Evolutionary conservation across 106 monocot genomes (phyloP).

Genomic region (Allium cepa): DNA sequence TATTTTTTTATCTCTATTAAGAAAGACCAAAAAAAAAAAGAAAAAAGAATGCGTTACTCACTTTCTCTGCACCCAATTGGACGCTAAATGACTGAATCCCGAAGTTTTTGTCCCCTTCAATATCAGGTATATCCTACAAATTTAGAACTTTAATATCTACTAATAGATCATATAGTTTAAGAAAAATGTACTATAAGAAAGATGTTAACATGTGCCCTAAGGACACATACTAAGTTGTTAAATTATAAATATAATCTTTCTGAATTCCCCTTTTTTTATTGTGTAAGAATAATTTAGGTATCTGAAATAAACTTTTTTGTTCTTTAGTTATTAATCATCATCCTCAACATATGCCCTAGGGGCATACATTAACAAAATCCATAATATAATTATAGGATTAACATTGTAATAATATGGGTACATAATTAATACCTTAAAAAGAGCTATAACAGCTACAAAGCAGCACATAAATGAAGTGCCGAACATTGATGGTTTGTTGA

Average conservation of each 20-base stretch:
- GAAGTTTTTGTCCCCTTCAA: constrained; percentile 44
- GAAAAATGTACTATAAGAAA: too few species aligned
- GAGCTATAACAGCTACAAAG: constrained; percentile 56
- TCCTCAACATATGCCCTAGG: too few species aligned
- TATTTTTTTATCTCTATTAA: background rate
- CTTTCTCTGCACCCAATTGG: constrained; percentile 37
- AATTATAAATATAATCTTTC: too few species aligned
- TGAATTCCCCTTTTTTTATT: too few species aligned
- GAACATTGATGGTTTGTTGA: constrained; percentile 30
- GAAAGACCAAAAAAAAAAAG: background rate
- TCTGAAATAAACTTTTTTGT: too few species aligned
- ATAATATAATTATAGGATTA: background rate
- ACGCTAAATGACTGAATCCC: constrained; percentile 57
- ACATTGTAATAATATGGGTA: background rate
- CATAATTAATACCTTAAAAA: constrained; percentile 40
- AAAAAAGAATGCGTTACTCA: background rate
- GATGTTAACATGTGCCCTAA: too few species aligned
- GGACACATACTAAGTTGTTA: too few species aligned
- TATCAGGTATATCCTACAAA: constrained; percentile 59
- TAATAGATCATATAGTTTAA: too few species aligned
- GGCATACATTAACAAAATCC: too few species aligned
- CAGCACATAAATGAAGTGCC: constrained; percentile 63
- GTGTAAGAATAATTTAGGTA: too few species aligned
- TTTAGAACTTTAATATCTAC: background rate
- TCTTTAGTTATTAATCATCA: too few species aligned